phyloP scores from a whole-genome alignment of 2,329 filamentous ascomycete species.

The Orbilia quercus region DNA sequence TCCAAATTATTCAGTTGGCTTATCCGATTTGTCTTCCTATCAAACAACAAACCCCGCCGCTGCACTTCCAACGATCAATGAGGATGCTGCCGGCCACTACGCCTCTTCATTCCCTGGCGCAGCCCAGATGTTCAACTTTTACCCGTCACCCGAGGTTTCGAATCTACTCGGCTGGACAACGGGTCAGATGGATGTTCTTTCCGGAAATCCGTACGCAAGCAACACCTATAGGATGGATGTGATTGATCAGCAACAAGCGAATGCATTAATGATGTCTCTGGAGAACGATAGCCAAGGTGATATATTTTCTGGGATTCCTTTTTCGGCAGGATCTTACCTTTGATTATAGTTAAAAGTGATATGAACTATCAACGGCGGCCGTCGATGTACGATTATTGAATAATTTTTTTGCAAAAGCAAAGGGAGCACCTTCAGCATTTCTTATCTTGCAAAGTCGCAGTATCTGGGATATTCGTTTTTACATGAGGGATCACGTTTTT shows the following conservation, averaged over 20 bases:
- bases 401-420: constrained; percentile 38
- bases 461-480: constrained; percentile 50
- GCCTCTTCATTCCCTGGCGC: constrained; percentile 42
- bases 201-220: constrained; percentile 50
- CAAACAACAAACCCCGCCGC: constrained; percentile 29
- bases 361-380: constrained; percentile 55
- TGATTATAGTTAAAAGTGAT: constrained; percentile 57
- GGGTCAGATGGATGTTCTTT: constrained; percentile 47
- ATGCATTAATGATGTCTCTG: constrained; percentile 55
- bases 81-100: constrained; percentile 18
- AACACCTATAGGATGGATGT: constrained; percentile 55
- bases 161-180: constrained; percentile 44
- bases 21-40: constrained; percentile 42
- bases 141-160: constrained; percentile 39
- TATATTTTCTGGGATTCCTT: constrained; percentile 57
- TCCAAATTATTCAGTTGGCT: constrained; percentile 24
- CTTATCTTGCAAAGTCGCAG: constrained; percentile 22
- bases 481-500: constrained; percentile 21
- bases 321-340: constrained; percentile 57
- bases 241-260: constrained; percentile 50
- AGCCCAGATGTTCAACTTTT: constrained; percentile 48
- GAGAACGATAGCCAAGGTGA: constrained; percentile 57
- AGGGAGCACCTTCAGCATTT: constrained; percentile 35
- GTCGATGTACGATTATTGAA: constrained; percentile 57
- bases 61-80: constrained; percentile 36